Base-by-base conservation (phyloP, 495 filamentous ascomycete species). In the Arthonia radiata region DNA sequence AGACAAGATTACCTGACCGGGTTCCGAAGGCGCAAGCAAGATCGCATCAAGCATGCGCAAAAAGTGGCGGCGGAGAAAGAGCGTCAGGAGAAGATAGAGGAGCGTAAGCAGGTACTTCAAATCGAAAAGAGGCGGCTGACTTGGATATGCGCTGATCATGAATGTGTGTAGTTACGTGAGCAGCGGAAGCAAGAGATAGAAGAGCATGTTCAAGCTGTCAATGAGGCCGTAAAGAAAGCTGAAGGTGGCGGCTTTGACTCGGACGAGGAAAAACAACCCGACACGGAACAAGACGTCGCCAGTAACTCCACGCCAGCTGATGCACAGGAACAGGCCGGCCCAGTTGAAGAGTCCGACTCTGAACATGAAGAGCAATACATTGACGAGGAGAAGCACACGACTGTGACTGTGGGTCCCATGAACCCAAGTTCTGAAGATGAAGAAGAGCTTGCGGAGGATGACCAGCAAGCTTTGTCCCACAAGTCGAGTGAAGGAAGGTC, bases 371-470 rank as follows among this genome's bases (percentile, higher is more conserved):
- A 83, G 29, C 81, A 92, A 48, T 97, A 91, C 49, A 63, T 92
- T 32, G 86, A 97, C 48, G 86, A 94, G 46, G 83, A 92, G 40
- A 74, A 72, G 45, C 89, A 76, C 41, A 91, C 83, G 11, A 89
- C 75, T 3, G 86, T 97, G 16, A 92, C 78, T 0, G 65, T 97
- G 0, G 80, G 92, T 44, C 71, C 72, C n/a, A 79, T 97, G 42
- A 73, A 71, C 38, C 53, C 83, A 5, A n/a, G n/a, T n/a, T 67
- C 75, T 2, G 67, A 64, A 28, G 67, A 76, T 32, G 49, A 48
- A 3, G 47, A 46, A 17, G 49, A 61, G 7, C 51, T 57, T 2
- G 41, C 47, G 13, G 57, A 57, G 10, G 57, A 64, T 2, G 44
- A 29, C 29, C 40, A 33, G n/a, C 39, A 43, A 17, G 48, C n/a